phyloP scores from a whole-genome alignment of 805 yeast species.

The Torulaspora quercuum region DNA sequence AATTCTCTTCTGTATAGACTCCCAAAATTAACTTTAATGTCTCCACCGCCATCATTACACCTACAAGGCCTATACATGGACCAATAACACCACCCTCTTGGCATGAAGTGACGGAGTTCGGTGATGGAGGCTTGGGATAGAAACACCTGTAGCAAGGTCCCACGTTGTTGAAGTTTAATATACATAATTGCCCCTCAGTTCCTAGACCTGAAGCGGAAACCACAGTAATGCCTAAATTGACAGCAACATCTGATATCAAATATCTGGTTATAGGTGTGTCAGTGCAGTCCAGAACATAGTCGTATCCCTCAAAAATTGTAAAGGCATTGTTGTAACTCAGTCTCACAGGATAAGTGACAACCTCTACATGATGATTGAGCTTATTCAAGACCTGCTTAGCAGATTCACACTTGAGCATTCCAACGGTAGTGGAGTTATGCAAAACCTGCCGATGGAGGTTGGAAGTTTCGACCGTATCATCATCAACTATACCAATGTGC shows the following conservation, averaged over 20 bases:
- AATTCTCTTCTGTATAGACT: slow-evolving; percentile 48
- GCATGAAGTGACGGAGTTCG: slow-evolving; percentile 77
- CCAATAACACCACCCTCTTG: slow-evolving; percentile 94
- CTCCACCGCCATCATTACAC: slow-evolving; percentile 85
- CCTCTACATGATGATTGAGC: slow-evolving; percentile 66
- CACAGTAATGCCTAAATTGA: slow-evolving; percentile 61
- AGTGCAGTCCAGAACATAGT: slow-evolving; percentile 85
- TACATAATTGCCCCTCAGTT: slow-evolving; percentile 84
- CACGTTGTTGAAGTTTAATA: slow-evolving; percentile 57
- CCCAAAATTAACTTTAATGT: slow-evolving; percentile 69
- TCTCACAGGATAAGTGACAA: slow-evolving; percentile 50
- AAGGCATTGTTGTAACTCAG: slow-evolving; percentile 58
- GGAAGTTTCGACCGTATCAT: slow-evolving; percentile 77
- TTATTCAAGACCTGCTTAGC: slow-evolving; percentile 53
- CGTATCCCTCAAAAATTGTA: slow-evolving; percentile 59
- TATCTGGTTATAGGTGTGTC: slow-evolving; percentile 89
- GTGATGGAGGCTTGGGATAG: slow-evolving; percentile 86
- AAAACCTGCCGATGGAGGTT: slow-evolving; percentile 88
- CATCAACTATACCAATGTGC: slow-evolving; percentile 77
- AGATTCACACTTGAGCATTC: slow-evolving; percentile 72
- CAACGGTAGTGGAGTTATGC: slow-evolving; percentile 65
- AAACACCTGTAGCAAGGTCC: slow-evolving; percentile 97
- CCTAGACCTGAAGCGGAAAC: slow-evolving; percentile 90
- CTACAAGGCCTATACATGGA: slow-evolving; percentile 92
- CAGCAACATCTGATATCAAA: slow-evolving; percentile 80